Conservation (phyloP, 305 asterid species). For the Vinca major region DNA sequence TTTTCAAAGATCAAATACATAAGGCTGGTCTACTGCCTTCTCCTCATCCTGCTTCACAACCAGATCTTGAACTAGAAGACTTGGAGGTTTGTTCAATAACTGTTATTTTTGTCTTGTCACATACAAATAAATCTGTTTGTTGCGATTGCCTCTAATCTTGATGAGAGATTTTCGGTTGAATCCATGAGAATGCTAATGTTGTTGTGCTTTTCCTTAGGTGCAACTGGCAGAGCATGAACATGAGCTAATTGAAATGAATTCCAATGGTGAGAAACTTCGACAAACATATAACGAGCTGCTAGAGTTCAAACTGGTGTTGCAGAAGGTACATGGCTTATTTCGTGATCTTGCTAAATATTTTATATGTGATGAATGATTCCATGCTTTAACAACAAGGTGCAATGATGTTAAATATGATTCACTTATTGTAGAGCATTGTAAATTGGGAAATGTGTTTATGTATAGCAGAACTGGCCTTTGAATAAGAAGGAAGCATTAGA, state of each 20-base stretch:
- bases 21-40: slow-evolving; percentile 67
- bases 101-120: slow-evolving; percentile 5
- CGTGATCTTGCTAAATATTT: background rate
- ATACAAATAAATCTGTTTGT: background rate
- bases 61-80: slow-evolving; percentile 82
- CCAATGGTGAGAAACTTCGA: slow-evolving; percentile 80
- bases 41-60: slow-evolving; percentile 58
- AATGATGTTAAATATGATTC: background rate
- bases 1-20: slow-evolving; percentile 81
- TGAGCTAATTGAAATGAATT: slow-evolving; percentile 87
- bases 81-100: slow-evolving; percentile 57
- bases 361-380: background rate
- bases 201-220: slow-evolving; percentile 28
- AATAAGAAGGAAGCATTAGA: background rate
- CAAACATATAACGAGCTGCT: slow-evolving; percentile 86
- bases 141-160: slow-evolving; percentile 7
- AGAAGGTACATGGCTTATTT: slow-evolving; percentile 49
- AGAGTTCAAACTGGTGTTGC: slow-evolving; percentile 95
- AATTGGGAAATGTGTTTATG: background rate
- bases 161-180: slow-evolving; percentile 5
- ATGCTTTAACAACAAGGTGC: background rate
- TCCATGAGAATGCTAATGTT: background rate
- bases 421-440: background rate
- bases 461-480: background rate
- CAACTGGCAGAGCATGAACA: slow-evolving; percentile 93